Percentiles rank a stretch among this genome's conserved stretches.
Evolutionary conservation across 257 asterid genomes (phyloP).

Genomic region (Eucommia ulmoides): DNA sequence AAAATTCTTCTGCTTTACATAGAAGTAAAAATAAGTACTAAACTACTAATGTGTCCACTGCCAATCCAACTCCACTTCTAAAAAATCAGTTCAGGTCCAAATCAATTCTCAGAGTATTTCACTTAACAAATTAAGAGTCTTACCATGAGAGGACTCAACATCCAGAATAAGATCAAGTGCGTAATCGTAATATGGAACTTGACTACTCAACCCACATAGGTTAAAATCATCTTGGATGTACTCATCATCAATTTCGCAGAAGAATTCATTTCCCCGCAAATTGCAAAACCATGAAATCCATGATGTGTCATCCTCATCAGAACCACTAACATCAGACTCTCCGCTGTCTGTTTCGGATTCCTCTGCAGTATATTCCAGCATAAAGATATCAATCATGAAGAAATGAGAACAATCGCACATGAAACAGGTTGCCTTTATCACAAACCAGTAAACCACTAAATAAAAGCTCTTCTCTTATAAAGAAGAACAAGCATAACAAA

Average conservation of each 20-base stretch:
- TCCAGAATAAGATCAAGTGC: constrained; percentile 49
- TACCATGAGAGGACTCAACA: constrained; percentile 62
- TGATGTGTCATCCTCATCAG: constrained; percentile 63
- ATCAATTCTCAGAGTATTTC: neutral
- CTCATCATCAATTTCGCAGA: constrained; percentile 57
- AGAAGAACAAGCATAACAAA: no score
- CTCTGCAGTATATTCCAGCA: constrained; percentile 21
- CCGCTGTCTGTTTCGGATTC: constrained; percentile 61
- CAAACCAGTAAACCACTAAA: constrained; percentile 1
- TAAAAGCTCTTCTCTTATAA: no score
- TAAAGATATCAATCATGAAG: constrained; percentile 6
- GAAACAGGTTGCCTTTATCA: no score
- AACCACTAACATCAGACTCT: constrained; percentile 57
- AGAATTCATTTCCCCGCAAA: constrained; percentile 56
- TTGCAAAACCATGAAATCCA: no score
- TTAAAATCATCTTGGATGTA: constrained; percentile 60
- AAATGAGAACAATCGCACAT: neutral
- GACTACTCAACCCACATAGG: constrained; percentile 62
- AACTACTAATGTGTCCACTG: no score
- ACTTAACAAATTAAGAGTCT: neutral
- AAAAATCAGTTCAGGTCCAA: no score
- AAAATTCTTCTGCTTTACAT: no score
- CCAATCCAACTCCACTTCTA: no score
- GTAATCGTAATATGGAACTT: no score
- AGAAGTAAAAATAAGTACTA: no score